These are phyloP conservation scores for Aspergillus pseudotamarii DNA, from an alignment of 2,329 filamentous ascomycete genomes.

Conservation along the genomic window DNA sequence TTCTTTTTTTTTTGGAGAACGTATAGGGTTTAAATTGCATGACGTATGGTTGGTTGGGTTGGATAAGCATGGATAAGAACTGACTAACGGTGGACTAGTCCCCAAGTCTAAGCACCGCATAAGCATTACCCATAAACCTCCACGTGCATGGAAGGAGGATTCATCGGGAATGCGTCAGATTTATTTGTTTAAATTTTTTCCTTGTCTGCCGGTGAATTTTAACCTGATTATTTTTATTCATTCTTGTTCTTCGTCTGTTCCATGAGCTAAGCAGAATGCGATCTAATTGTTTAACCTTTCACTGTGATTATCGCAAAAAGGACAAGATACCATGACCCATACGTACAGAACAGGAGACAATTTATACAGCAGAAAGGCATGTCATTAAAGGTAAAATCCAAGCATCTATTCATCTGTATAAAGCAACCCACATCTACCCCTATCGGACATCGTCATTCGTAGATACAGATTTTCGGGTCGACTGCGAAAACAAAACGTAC, in stretches of 20 bases:
- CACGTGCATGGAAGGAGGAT: not conserved
- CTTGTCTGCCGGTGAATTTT: too few species aligned
- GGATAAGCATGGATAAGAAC: not conserved
- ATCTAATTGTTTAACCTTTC: not conserved
- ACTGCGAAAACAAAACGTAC: not conserved
- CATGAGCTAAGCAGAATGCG: not conserved
- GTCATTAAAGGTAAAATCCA: not conserved
- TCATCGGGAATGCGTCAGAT: not conserved
- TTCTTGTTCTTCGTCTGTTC: too few species aligned
- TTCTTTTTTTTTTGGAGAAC: not conserved
- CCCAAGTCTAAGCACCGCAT: not conserved
- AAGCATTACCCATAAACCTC: not conserved
- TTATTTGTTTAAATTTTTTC: too few species aligned
- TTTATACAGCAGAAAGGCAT: not conserved
- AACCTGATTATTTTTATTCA: too few species aligned
- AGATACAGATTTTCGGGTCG: not conserved
- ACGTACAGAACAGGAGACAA: not conserved
- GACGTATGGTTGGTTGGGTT: not conserved
- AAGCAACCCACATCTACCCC: slow-evolving; percentile 4
- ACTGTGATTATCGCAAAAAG: not conserved
- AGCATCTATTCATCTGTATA: slow-evolving; percentile 8
- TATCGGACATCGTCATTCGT: not conserved
- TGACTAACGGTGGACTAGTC: not conserved
- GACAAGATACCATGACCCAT: not conserved
- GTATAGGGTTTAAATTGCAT: not conserved